Evolutionary conservation across 2,329 filamentous ascomycete genomes (phyloP).

Genomic region (Whalleya microplaca): DNA sequence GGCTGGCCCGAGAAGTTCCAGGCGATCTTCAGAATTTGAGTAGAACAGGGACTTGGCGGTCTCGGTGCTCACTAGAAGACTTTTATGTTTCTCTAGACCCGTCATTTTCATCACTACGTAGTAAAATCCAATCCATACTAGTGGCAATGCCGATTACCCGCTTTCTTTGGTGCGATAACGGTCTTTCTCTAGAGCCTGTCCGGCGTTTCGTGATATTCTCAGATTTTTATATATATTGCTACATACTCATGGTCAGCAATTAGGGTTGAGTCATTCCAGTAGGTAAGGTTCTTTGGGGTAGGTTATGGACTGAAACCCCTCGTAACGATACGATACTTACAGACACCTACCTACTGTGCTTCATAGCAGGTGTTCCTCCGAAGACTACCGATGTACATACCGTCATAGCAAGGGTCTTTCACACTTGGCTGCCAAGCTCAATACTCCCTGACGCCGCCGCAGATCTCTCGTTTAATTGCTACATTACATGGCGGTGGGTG

Average conservation of each 20-base stretch:
- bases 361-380: background rate
- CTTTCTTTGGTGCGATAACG: too few relatives aligned
- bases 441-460: constrained; percentile 5
- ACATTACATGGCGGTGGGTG: constrained; percentile 5
- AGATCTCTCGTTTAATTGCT: constrained; percentile 4
- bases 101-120: too few relatives aligned
- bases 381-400: background rate
- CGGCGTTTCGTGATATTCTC: too few relatives aligned
- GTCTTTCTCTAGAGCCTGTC: too few relatives aligned
- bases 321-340: too few relatives aligned
- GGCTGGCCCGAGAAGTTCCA: constrained; percentile 13
- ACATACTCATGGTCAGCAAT: too few relatives aligned
- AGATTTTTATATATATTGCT: too few relatives aligned
- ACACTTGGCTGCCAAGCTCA: constrained; percentile 10
- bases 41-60: constrained; percentile 10
- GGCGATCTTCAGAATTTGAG: constrained; percentile 16
- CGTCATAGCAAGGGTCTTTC: background rate
- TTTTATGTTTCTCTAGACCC: constrained; percentile 8
- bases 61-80: constrained; percentile 10
- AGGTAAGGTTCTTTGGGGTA: too few relatives aligned
- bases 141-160: constrained; percentile 12
- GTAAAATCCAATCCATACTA: too few relatives aligned
- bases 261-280: too few relatives aligned
- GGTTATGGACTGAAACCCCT: too few relatives aligned
- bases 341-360: too few relatives aligned